A percentile compares a stretch with the other conserved stretches of the same genome.
Conservation (phyloP, 495 filamentous ascomycete genomes). For the Aspergillus hancockii region DNA sequence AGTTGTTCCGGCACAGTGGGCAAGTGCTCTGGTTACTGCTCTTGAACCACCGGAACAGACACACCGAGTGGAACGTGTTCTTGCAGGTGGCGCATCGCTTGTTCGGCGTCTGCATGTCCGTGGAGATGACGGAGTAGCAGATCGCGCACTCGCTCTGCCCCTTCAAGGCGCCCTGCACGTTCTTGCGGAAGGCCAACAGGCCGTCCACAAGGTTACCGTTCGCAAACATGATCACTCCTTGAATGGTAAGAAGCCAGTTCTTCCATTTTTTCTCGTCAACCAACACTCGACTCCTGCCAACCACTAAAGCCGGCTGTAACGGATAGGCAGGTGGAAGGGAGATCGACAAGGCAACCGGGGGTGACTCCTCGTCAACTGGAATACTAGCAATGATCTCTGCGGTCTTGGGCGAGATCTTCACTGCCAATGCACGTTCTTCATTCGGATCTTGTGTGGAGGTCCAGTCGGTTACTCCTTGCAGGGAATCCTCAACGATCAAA, state of each 20-base stretch:
- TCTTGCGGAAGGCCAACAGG: slow-evolving; percentile 75
- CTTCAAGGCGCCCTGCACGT: slow-evolving; percentile 83
- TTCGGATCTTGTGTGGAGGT: slow-evolving; percentile 50
- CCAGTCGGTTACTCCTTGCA: slow-evolving; percentile 76
- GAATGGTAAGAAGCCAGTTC: slow-evolving; percentile 78
- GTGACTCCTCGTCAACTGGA: slow-evolving; percentile 81
- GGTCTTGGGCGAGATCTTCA: slow-evolving; percentile 69
- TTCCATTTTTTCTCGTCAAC: slow-evolving; percentile 90
- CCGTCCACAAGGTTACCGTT: slow-evolving; percentile 84
- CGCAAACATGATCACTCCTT: slow-evolving; percentile 89
- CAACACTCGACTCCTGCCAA: slow-evolving; percentile 76
- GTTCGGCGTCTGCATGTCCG: slow-evolving; percentile 82
- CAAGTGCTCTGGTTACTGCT: slow-evolving; percentile 87
- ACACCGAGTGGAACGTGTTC: slow-evolving; percentile 87
- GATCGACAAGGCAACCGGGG: slow-evolving; percentile 76
- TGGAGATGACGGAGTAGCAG: slow-evolving; percentile 90
- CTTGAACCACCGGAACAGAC: slow-evolving; percentile 95
- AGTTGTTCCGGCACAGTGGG: slow-evolving; percentile 84
- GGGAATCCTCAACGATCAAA: slow-evolving; percentile 67
- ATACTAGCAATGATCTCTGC: slow-evolving; percentile 80
- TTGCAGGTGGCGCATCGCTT: slow-evolving; percentile 92
- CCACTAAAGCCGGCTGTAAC: slow-evolving; percentile 72
- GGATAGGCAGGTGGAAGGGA: slow-evolving; percentile 79
- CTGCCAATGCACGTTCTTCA: slow-evolving; percentile 66
- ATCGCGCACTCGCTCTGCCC: slow-evolving; percentile 96